A percentile compares a stretch with the other conserved stretches of the same genome.
These are phyloP conservation scores for Yarrowia deformans DNA, from an alignment of 805 yeast species.

Conservation along the genomic window DNA sequence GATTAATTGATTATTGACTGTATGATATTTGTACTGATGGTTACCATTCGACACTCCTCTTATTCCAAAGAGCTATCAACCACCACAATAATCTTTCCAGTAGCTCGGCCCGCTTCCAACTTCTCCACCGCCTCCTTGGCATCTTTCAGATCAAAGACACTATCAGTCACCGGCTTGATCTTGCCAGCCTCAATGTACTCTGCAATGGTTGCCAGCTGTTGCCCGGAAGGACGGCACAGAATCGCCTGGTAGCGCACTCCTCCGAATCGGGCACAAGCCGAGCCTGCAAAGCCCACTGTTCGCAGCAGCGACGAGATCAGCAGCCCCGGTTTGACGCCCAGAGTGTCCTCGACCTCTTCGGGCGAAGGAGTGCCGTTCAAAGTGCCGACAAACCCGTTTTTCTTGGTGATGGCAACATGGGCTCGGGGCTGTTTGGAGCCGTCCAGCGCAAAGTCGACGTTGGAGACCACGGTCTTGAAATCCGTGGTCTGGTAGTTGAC, in stretches of 20 bases:
- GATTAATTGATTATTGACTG: no score
- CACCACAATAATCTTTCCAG: slow-evolving; percentile 43
- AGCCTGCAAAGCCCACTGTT: not conserved
- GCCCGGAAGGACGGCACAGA: slow-evolving; percentile 15
- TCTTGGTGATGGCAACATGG: slow-evolving; percentile 39
- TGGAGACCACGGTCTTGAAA: slow-evolving; percentile 39
- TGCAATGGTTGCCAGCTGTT: slow-evolving; percentile 28
- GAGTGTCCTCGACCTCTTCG: not conserved
- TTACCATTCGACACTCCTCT: no score
- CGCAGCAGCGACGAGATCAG: slow-evolving; percentile 11
- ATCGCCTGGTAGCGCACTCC: slow-evolving; percentile 38
- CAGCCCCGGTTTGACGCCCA: slow-evolving; percentile 8
- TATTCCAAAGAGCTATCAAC: not conserved
- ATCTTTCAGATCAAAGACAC: slow-evolving; percentile 38
- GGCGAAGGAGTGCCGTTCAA: slow-evolving; percentile 40
- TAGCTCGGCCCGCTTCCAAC: slow-evolving; percentile 39
- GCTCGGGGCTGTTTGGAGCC: slow-evolving; percentile 41
- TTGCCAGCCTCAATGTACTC: slow-evolving; percentile 41
- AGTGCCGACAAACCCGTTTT: slow-evolving; percentile 41
- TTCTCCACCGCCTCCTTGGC: slow-evolving; percentile 39
- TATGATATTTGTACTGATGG: no score
- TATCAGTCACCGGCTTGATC: slow-evolving; percentile 40
- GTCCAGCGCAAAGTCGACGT: slow-evolving; percentile 43
- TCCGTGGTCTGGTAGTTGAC: slow-evolving; percentile 43
- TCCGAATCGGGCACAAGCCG: slow-evolving; percentile 22